These are phyloP conservation scores for Cyamopsis tetragonoloba DNA, from an alignment of 306 rosid genomes.

Conservation along the genomic window DNA sequence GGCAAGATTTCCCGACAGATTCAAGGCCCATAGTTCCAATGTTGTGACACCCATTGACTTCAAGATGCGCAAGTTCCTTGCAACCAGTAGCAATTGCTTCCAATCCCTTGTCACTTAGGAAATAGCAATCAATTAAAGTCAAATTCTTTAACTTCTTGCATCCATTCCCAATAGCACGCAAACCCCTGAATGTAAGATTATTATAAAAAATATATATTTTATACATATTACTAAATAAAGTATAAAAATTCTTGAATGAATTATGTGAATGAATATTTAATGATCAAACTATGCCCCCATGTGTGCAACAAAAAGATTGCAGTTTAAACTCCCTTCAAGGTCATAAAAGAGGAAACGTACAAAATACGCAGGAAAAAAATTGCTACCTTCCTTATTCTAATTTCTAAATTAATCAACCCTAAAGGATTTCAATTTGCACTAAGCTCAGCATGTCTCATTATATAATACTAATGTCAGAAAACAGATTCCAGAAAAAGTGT, in stretches of 20 bases:
- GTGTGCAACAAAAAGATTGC: neutral
- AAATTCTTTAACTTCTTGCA: slow-evolving; percentile 74
- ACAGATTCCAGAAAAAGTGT: neutral
- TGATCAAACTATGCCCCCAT: neutral
- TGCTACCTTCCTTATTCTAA: no score
- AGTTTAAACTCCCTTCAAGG: no score
- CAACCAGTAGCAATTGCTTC: slow-evolving; percentile 79
- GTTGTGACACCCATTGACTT: slow-evolving; percentile 82
- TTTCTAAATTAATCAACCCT: no score
- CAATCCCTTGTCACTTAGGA: slow-evolving; percentile 66
- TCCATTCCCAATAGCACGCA: slow-evolving; percentile 63
- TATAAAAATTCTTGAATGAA: neutral
- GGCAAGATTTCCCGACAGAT: slow-evolving; percentile 70
- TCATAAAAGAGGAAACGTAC: no score
- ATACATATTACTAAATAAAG: neutral
- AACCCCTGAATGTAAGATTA: slow-evolving; percentile 49
- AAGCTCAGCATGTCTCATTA: neutral
- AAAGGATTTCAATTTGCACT: neutral
- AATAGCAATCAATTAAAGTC: slow-evolving; percentile 72
- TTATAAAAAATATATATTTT: neutral
- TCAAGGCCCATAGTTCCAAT: slow-evolving; percentile 63
- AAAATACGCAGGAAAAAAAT: no score
- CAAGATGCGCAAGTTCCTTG: slow-evolving; percentile 69
- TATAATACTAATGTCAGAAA: no score
- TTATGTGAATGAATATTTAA: neutral